Evolutionary conservation across 176 grass and related monocot species (phyloP).

Genomic region (Tillandsia leiboldiana): DNA sequence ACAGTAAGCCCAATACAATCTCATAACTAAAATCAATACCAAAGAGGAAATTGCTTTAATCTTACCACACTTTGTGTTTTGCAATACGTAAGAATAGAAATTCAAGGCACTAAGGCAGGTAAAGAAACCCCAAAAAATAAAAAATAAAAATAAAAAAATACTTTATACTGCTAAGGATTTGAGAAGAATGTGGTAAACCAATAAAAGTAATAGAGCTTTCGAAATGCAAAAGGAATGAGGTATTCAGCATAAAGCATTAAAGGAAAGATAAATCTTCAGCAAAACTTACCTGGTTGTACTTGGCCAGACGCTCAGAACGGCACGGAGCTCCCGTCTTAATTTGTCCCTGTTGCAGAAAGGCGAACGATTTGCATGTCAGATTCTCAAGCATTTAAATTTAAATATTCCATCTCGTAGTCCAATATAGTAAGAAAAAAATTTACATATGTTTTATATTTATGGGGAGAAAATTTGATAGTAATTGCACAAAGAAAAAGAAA

Average conservation of each 20-base stretch:
- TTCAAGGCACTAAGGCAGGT: no score
- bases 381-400: neutral
- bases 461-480: neutral
- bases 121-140: no score
- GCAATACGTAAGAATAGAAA: no score
- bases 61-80: neutral
- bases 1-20: no score
- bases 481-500: conserved; percentile 1
- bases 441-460: neutral
- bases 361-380: conserved; percentile 3
- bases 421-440: neutral
- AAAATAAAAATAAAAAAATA: no score
- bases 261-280: neutral
- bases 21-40: neutral
- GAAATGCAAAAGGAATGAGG: neutral
- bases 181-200: no score
- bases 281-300: conserved; percentile 81
- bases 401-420: neutral
- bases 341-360: conserved; percentile 50
- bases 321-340: conserved; percentile 98
- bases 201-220: no score
- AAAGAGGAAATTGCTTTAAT: neutral
- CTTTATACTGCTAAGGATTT: no score
- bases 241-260: neutral
- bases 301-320: conserved; percentile 88